Evolutionary conservation across 228 moss, liverwort and hornwort species (phyloP).

Genomic region (Sphagnum fallax): DNA sequence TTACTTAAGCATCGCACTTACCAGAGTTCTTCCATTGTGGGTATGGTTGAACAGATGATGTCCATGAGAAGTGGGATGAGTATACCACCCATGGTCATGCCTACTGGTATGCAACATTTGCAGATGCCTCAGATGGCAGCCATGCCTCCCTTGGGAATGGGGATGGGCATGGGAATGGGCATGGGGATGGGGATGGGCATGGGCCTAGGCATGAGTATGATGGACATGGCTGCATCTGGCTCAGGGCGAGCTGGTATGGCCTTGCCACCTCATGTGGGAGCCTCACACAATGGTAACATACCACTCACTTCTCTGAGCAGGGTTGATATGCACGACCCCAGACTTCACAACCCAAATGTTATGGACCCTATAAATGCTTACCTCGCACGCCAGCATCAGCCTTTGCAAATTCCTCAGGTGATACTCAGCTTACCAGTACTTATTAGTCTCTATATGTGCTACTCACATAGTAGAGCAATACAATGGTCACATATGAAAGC

Average conservation of each 20-base stretch:
- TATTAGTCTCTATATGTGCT: no score
- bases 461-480: no score
- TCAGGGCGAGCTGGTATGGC: slow-evolving; percentile 52
- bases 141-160: slow-evolving; percentile 57
- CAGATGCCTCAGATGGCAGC: slow-evolving; percentile 75
- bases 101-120: slow-evolving; percentile 51
- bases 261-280: slow-evolving; percentile 5
- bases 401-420: slow-evolving; percentile 72
- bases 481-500: no score
- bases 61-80: slow-evolving; percentile 85
- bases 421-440: not conserved
- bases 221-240: slow-evolving; percentile 51
- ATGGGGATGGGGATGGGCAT: slow-evolving; percentile 13
- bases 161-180: slow-evolving; percentile 14
- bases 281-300: slow-evolving; percentile 44
- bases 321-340: slow-evolving; percentile 61
- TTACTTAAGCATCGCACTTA: not conserved
- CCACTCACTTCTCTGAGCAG: slow-evolving; percentile 40
- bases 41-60: slow-evolving; percentile 53
- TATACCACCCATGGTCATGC: slow-evolving; percentile 72
- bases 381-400: slow-evolving; percentile 61
- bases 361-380: slow-evolving; percentile 63
- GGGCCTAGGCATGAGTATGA: slow-evolving; percentile 67
- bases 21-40: not conserved
- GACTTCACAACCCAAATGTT: slow-evolving; percentile 49